Conservation (phyloP, 1,284 basidiomycete species). For the Sanghuangporus weigelae region DNA sequence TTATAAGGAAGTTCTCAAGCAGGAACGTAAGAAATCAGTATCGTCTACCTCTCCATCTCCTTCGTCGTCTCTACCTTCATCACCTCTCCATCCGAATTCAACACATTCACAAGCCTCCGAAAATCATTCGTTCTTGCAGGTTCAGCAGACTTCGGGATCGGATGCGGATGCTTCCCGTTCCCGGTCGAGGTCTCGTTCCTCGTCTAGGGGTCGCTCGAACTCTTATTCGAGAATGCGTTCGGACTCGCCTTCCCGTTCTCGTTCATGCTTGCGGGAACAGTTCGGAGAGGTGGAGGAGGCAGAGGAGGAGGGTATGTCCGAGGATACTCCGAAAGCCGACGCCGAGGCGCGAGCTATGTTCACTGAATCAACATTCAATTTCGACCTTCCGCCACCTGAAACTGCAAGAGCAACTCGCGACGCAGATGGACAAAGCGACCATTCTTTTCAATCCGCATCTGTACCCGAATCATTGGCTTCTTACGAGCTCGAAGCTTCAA, state of each 20-base stretch:
- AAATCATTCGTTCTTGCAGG: neutral
- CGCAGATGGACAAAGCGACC: neutral
- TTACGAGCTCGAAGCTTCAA: too few relatives aligned
- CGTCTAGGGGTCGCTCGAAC: neutral
- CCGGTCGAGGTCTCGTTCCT: constrained; percentile 4
- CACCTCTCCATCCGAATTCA: neutral
- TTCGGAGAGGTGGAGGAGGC: neutral
- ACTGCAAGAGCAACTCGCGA: neutral
- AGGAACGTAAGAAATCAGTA: constrained; percentile 11
- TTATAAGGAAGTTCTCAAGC: constrained; percentile 14
- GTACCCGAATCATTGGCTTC: too few relatives aligned
- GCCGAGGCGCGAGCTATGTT: neutral
- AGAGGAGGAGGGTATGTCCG: constrained; percentile 4
- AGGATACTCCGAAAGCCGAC: constrained; percentile 11
- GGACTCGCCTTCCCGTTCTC: neutral
- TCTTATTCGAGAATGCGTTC: neutral
- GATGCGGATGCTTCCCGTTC: constrained; percentile 9
- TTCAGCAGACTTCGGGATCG: constrained; percentile 1
- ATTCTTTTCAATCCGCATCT: neutral
- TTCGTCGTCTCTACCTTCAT: neutral
- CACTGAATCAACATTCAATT: neutral
- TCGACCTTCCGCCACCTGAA: neutral
- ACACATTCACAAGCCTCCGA: neutral
- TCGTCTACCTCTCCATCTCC: neutral
- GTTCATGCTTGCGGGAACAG: neutral